Conservation (phyloP, 257 asterid species). For the Penstemon newberryi region DNA sequence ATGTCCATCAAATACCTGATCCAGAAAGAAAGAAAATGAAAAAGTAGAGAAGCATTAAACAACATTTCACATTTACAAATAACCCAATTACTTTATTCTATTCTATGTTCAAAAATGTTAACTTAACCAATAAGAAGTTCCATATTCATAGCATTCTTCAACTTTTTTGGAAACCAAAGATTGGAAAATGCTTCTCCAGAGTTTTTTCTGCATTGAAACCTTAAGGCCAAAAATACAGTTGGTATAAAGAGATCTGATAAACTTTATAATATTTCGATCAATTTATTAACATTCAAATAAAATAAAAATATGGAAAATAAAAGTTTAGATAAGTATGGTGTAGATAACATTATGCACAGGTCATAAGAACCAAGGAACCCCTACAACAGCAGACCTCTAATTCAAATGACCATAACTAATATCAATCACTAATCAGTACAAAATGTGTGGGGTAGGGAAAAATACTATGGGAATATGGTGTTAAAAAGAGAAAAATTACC, state of each 20-base stretch:
- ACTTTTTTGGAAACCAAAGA: not conserved
- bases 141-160: not conserved
- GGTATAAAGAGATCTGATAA: not conserved
- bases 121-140: not conserved
- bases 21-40: not conserved
- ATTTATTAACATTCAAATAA: not conserved
- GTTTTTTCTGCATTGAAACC: not conserved
- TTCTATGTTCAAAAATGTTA: not conserved
- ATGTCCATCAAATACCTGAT: slow-evolving; percentile 95
- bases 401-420: not conserved
- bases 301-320: not conserved
- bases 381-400: not conserved
- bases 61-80: not conserved
- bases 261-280: no score
- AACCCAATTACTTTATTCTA: not conserved
- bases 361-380: not conserved
- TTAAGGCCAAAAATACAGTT: not conserved
- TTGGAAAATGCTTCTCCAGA: no score
- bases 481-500: slow-evolving; percentile 50
- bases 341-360: not conserved
- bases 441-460: not conserved
- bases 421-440: not conserved
- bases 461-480: not conserved
- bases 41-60: not conserved
- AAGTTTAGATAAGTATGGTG: not conserved